These are phyloP conservation scores for Sporobolomyces roseus DNA, from an alignment of 768 basidiomycete genomes.

Conservation along the genomic window DNA sequence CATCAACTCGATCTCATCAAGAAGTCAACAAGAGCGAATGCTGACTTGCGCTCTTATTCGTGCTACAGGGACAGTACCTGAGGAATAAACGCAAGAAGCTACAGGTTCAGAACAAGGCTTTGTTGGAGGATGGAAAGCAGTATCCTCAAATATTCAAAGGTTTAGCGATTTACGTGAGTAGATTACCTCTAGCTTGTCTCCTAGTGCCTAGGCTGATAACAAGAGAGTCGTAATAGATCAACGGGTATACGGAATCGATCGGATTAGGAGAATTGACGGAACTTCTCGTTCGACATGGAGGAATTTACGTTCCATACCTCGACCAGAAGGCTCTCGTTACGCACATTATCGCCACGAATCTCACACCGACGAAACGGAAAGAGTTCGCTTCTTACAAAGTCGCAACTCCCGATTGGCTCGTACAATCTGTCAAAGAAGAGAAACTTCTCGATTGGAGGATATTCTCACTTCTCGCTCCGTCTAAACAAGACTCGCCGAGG, in stretches of 20 bases:
- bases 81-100: constrained; percentile 82
- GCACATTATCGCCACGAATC: constrained; percentile 83
- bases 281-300: constrained; percentile 77
- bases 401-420: constrained; percentile 80
- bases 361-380: constrained; percentile 81
- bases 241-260: constrained; percentile 65
- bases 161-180: constrained; percentile 72
- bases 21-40: too few species aligned
- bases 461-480: constrained; percentile 50
- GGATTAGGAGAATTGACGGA: constrained; percentile 75
- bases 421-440: constrained; percentile 67
- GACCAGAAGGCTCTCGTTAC: constrained; percentile 79
- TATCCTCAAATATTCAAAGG: constrained; percentile 65
- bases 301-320: constrained; percentile 75
- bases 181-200: background rate
- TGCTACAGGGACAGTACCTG: constrained; percentile 60
- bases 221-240: too few species aligned
- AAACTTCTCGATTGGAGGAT: constrained; percentile 73
- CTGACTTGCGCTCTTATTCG: too few species aligned
- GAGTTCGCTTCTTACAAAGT: constrained; percentile 91
- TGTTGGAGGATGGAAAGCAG: constrained; percentile 42
- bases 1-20: background rate
- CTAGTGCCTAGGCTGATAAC: background rate
- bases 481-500: background rate
- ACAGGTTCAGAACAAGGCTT: constrained; percentile 66